Conservation (phyloP, 169 alveolate species). For the Cryptosporidium ubiquitum region DNA sequence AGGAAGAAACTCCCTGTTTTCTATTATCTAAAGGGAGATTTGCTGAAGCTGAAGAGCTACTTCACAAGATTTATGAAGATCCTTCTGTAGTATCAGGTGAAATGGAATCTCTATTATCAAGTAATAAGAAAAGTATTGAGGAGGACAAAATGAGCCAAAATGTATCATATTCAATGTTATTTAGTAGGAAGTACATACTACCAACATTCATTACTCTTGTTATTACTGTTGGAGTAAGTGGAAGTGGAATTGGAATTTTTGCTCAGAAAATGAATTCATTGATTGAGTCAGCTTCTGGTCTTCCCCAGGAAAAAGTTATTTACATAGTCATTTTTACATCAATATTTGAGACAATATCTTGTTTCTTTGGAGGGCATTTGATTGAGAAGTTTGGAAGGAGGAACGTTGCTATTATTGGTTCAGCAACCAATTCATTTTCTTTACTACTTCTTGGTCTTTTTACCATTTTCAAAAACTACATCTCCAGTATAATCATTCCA, state of each 20-base stretch:
- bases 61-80: constrained; percentile 37
- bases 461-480: constrained; percentile 15
- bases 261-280: constrained; percentile 58
- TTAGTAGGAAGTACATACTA: constrained; percentile 25
- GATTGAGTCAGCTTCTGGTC: constrained; percentile 48
- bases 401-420: constrained; percentile 42
- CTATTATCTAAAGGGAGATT: constrained; percentile 23
- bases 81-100: background rate
- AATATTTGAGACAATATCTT: constrained; percentile 7
- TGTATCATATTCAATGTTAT: constrained; percentile 15
- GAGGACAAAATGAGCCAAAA: constrained; percentile 15
- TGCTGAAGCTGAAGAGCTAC: constrained; percentile 57
- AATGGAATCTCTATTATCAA: constrained; percentile 15
- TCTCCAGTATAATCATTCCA: background rate
- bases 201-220: constrained; percentile 28
- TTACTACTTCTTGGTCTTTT: constrained; percentile 19
- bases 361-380: constrained; percentile 53
- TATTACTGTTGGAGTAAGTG: constrained; percentile 48
- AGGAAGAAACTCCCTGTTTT: constrained; percentile 58
- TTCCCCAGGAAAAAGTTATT: constrained; percentile 40
- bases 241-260: constrained; percentile 68
- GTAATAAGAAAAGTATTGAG: constrained; percentile 18
- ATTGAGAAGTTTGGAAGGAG: constrained; percentile 62
- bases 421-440: constrained; percentile 26
- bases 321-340: constrained; percentile 33